Conservation (phyloP, 169 alveolate species). For the Plasmodium falciparum region DNA sequence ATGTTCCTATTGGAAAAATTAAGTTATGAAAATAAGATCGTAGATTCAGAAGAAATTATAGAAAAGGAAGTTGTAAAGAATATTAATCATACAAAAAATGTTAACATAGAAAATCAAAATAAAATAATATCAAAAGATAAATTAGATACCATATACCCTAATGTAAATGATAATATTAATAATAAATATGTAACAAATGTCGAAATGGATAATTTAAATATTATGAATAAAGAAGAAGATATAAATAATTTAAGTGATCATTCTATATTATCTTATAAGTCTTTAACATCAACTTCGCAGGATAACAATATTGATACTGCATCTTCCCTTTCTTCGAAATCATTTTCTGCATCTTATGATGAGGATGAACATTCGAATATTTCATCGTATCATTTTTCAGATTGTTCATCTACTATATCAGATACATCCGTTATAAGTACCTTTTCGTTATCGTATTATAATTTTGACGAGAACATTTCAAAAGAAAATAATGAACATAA, state of each 20-base stretch:
- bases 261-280: constrained; percentile 16
- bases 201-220: constrained; percentile 4
- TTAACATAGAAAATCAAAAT: not conserved
- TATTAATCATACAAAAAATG: not conserved
- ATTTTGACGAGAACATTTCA: not conserved
- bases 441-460: constrained; percentile 8
- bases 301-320: constrained; percentile 5
- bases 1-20: constrained; percentile 61
- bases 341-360: constrained; percentile 4
- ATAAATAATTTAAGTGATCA: constrained; percentile 3
- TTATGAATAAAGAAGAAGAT: not conserved
- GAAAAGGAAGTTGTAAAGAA: constrained; percentile 34
- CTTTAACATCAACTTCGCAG: constrained; percentile 7
- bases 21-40: constrained; percentile 40
- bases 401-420: constrained; percentile 22
- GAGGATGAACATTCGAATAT: not conserved
- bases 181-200: not conserved
- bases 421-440: constrained; percentile 34
- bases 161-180: constrained; percentile 5
- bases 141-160: not conserved
- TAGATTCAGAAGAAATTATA: constrained; percentile 25
- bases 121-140: not conserved
- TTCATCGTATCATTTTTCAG: constrained; percentile 13
- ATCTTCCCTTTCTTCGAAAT: constrained; percentile 18
- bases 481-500: constrained; percentile 14